Evolutionary conservation across 352 stramenopile species (phyloP).

Genomic region (Stramenopiles sp.): DNA sequence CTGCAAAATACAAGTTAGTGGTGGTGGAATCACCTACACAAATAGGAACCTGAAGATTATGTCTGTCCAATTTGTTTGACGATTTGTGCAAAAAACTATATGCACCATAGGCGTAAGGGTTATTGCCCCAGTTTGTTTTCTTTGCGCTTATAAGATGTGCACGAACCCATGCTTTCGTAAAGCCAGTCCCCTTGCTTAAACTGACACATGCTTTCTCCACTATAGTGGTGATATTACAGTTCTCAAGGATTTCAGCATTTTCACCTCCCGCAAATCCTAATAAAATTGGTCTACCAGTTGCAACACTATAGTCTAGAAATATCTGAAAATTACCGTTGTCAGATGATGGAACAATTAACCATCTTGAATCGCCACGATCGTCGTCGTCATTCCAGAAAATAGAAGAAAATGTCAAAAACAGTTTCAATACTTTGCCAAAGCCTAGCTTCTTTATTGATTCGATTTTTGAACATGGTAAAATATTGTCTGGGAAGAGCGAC

Average conservation of each 20-base stretch:
- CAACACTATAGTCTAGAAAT: neutral
- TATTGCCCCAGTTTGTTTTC: neutral
- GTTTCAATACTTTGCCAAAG: neutral
- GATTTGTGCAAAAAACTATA: neutral
- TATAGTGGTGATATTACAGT: neutral
- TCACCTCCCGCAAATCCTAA: neutral
- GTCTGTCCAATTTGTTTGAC: neutral
- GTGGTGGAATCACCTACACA: neutral
- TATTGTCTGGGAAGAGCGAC: neutral
- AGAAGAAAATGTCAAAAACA: neutral
- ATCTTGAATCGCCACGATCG: neutral
- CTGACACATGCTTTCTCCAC: neutral
- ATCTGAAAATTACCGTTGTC: neutral
- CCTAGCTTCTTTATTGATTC: neutral
- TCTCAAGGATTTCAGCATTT: neutral
- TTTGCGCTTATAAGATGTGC: neutral
- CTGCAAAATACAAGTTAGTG: neutral
- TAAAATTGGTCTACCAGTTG: neutral
- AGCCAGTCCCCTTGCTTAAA: neutral
- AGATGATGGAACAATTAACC: neutral
- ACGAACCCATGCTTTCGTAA: neutral
- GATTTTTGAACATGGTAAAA: neutral
- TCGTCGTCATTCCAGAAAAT: neutral
- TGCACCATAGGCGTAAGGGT: neutral
- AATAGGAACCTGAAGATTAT: neutral